Evolutionary conservation across 2,329 filamentous ascomycete species (phyloP).

Genomic region (Fusarium sp.): DNA sequence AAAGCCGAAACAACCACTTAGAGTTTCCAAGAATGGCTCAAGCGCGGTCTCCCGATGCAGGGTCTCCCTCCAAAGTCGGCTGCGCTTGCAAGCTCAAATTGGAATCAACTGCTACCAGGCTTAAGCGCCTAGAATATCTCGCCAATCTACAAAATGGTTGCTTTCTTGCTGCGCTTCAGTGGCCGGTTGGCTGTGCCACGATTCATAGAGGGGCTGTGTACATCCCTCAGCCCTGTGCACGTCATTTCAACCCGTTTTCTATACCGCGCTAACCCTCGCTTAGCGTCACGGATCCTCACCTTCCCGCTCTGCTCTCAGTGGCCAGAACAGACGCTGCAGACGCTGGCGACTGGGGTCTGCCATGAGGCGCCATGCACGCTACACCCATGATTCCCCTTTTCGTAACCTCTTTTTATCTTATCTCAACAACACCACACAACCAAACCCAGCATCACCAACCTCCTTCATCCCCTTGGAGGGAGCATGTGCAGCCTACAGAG

Average conservation of each 20-base stretch:
- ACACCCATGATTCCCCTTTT: conserved; percentile 31
- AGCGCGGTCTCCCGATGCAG: conserved; percentile 9
- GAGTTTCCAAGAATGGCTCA: conserved; percentile 14
- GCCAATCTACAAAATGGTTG: conserved; percentile 11
- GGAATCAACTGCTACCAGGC: conserved; percentile 7
- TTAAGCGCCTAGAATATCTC: conserved; percentile 11
- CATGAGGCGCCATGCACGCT: conserved; percentile 13
- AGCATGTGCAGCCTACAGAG: conserved; percentile 44
- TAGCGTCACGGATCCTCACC: background rate
- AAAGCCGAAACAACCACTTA: conserved; percentile 14
- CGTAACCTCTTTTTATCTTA: conserved; percentile 9
- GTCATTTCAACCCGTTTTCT: conserved; percentile 13
- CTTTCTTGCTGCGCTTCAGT: conserved; percentile 22
- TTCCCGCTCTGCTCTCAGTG: conserved; percentile 22
- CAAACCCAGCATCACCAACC: conserved; percentile 22
- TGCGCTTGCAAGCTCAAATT: conserved; percentile 27
- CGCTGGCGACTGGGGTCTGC: conserved; percentile 12
- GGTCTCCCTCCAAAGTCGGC: background rate
- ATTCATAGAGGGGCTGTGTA: conserved; percentile 30
- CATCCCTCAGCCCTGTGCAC: conserved; percentile 37
- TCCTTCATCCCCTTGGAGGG: conserved; percentile 17
- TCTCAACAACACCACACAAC: conserved; percentile 24
- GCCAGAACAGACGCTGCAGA: conserved; percentile 38
- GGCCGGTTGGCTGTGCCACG: conserved; percentile 36
- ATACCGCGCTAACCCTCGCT: background rate